Evolutionary conservation across 2,329 filamentous ascomycete species (phyloP), one percentile per base, ranked within the genome.

Genomic region (Tolypocladium album): DNA sequence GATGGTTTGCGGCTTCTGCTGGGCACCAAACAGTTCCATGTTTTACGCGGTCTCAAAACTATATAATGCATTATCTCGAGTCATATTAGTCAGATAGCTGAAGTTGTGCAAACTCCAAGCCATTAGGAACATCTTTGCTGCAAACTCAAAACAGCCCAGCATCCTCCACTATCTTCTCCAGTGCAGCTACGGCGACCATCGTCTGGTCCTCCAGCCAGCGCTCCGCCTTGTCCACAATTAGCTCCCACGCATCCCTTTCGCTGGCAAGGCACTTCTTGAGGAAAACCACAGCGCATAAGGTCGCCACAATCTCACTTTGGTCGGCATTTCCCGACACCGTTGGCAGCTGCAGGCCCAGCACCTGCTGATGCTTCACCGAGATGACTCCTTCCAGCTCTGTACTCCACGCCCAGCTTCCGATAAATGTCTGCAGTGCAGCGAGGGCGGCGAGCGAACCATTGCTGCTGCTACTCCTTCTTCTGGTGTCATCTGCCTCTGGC

Each of bases 221-320:
- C 66, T 72, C 75, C 0, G 82, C 85, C 75, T 88, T 88, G 12
- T 81, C 79, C 20, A 80, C 82, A 45, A 88, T 72, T 75, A 89
- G 75, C 62, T 86, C 85, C 86, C 86, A 89, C 8, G 78, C 76
- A 2, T 84, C 85, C 67, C 75, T 72, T 57, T 82, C 74, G 0
- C 63, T 71, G 0, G 42, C 64, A 61, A 83, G 65, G 59, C 74
- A 78, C 47, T 58, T 68, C 66, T 82, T 77, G 62, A 89, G 62
- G 50, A 64, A 74, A 3, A 65, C 60, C 2, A 73, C 63, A 0
- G 65, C 70, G 45, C 68, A 71, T 1, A 68, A 58, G 7, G 73
- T 74, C 7, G 69, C 69, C 8, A 71, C 39, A 6, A 70, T 59
- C 4, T 64, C 57, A 7, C 55, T 57, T 0, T 61, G 59, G 17